Percentiles rank a stretch among this genome's conserved stretches.
Evolutionary conservation across 2,329 filamentous ascomycete species (phyloP).

Genomic region (Alternaria infectoria): DNA sequence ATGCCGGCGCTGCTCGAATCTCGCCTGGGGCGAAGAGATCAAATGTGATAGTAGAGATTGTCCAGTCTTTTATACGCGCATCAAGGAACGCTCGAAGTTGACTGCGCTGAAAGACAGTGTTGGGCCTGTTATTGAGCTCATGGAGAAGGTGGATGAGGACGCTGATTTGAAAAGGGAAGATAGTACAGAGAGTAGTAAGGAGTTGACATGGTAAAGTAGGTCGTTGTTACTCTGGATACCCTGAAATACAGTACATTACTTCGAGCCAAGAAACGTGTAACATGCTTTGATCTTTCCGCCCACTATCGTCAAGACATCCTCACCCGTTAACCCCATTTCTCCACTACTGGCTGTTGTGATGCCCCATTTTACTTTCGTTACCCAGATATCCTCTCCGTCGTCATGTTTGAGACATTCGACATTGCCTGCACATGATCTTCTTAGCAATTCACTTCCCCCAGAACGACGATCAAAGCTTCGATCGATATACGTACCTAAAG

Average conservation of each 20-base stretch:
- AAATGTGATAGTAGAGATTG: conserved; percentile 90
- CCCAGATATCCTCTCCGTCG: conserved; percentile 9
- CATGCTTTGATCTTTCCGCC: conserved; percentile 10
- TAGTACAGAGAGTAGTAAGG: background rate
- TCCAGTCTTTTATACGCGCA: conserved; percentile 84
- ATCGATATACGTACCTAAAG: background rate
- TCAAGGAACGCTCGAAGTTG: conserved; percentile 60
- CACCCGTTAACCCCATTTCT: conserved; percentile 3
- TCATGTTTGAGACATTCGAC: conserved; percentile 3
- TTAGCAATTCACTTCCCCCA: too few species aligned
- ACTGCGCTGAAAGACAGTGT: conserved; percentile 29
- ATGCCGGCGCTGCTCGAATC: conserved; percentile 79
- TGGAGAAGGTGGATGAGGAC: conserved; percentile 26
- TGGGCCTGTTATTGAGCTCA: conserved; percentile 31
- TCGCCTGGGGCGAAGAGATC: conserved; percentile 78
- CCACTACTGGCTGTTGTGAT: background rate
- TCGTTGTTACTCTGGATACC: background rate
- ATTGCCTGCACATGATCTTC: background rate
- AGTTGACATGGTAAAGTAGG: background rate
- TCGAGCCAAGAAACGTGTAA: conserved; percentile 17
- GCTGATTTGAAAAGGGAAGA: background rate
- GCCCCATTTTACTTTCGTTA: conserved; percentile 14
- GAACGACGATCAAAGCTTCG: too few species aligned
- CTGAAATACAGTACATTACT: background rate
- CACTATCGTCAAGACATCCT: conserved; percentile 16